Evolutionary conservation across 257 asterid species (phyloP), one percentile per base, ranked within the genome.

Genomic region (Misopates orontium): DNA sequence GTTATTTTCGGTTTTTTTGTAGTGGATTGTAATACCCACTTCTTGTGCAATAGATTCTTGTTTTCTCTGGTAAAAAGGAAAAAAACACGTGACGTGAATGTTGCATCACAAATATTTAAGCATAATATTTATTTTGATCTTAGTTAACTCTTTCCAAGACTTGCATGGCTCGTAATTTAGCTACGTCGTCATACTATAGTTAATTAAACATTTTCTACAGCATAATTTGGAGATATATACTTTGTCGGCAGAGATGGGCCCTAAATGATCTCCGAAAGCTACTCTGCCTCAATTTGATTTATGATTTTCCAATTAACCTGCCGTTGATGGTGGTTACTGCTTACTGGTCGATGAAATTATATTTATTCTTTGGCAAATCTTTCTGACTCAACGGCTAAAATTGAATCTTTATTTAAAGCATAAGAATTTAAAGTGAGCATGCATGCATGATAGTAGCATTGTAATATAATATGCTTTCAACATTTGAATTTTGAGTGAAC

Each of bases 281-380:
- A 21, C 47, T 53, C 14, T 36, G 57, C 65, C 59, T 58, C 72
- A 41, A 31, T 36, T 17, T 40, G 8, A 67, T 67, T 67, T 44
- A 72, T 76, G 53, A 58, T 52, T 70, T 47, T 55, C 79, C 84
- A 15, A 24, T 22, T 66, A 81, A 66, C 49, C 73, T 53, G 81
- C 85, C 83, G 86, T 75, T 79, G 79, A 83, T 79, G 85, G 85
- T 62, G 89, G 93, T 85, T 83, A 70, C 71, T 62, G 89, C 89
- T 85, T 83, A 70, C 71, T 70, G 75, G 73, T 84, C 77, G 82
- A 80, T 80, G 71, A 80, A 63, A 75, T 72, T 25, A 22, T 50
- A 47, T 17, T 50, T 28, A 17, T 41, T 53, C 23, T 4, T 64
- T 23, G 1, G 16, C 41, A 44, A n/a, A 56, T 64, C 13, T 42